Evolutionary conservation across 352 stramenopile genomes (phyloP).

Genomic region (Blastocystis hominis): DNA sequence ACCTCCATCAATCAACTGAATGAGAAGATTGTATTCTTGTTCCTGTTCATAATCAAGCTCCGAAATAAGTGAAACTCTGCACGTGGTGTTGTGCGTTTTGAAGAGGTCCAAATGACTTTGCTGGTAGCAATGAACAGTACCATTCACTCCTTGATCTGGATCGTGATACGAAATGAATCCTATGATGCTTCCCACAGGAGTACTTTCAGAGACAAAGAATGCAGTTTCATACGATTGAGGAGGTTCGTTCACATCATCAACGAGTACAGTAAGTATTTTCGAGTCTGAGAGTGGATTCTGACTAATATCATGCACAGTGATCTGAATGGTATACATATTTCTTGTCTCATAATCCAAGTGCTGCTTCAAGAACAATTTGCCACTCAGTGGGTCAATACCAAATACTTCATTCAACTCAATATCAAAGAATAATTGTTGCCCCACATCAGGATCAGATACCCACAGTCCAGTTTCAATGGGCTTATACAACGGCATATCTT

Average conservation of each 20-base stretch:
- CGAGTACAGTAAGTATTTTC: neutral
- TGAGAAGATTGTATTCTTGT: neutral
- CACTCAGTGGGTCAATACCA: neutral
- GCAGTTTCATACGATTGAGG: neutral
- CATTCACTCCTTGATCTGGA: neutral
- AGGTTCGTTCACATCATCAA: conserved; percentile 25
- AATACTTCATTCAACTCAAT: neutral
- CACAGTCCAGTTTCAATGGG: neutral
- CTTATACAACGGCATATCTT: neutral
- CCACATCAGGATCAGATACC: neutral
- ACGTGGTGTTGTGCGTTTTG: neutral
- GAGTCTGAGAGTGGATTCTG: neutral
- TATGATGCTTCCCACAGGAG: neutral
- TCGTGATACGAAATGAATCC: neutral
- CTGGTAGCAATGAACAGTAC: neutral
- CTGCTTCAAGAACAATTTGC: neutral
- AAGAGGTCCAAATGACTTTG: neutral
- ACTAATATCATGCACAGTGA: neutral
- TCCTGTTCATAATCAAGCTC: neutral
- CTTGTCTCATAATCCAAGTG: neutral
- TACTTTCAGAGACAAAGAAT: neutral
- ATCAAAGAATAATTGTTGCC: neutral
- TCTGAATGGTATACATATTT: neutral
- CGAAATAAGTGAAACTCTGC: neutral
- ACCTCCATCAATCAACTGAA: neutral